These are phyloP conservation scores for Neoconidiobolus thromboides DNA, from an alignment of 371 early-diverging fungal species.

Conservation along the genomic window DNA sequence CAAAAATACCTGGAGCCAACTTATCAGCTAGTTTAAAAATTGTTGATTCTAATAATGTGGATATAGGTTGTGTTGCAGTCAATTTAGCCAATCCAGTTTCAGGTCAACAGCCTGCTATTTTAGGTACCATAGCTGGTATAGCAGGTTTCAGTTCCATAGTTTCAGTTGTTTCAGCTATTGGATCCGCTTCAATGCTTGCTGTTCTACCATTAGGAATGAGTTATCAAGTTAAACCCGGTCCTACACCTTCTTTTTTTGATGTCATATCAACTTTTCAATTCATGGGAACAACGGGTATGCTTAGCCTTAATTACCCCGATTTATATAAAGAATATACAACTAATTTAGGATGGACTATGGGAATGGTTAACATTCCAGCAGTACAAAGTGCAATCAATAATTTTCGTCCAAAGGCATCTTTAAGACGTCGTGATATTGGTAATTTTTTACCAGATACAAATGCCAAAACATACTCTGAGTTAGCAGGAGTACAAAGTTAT, in stretches of 20 bases:
- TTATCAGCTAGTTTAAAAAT: background rate
- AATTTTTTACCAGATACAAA: background rate
- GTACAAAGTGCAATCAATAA: background rate
- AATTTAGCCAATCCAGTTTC: background rate
- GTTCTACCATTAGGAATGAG: background rate
- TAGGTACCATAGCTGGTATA: background rate
- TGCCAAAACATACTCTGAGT: background rate
- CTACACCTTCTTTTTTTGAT: conserved; percentile 3
- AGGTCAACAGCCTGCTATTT: background rate
- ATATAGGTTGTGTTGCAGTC: conserved; percentile 1
- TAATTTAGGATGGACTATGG: conserved; percentile 5
- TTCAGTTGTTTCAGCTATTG: background rate
- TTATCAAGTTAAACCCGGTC: background rate
- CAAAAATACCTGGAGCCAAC: background rate
- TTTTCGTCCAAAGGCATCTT: background rate
- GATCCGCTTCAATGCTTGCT: background rate
- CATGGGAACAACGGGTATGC: background rate
- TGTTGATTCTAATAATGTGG: background rate
- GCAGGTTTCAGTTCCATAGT: background rate
- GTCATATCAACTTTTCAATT: background rate
- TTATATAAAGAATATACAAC: background rate
- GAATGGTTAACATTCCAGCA: background rate
- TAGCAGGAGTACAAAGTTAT: background rate
- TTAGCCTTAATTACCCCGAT: background rate
- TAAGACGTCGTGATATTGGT: background rate